Evolutionary conservation across 2,329 filamentous ascomycete species (phyloP).

Genomic region (Aspergillus sp.): DNA sequence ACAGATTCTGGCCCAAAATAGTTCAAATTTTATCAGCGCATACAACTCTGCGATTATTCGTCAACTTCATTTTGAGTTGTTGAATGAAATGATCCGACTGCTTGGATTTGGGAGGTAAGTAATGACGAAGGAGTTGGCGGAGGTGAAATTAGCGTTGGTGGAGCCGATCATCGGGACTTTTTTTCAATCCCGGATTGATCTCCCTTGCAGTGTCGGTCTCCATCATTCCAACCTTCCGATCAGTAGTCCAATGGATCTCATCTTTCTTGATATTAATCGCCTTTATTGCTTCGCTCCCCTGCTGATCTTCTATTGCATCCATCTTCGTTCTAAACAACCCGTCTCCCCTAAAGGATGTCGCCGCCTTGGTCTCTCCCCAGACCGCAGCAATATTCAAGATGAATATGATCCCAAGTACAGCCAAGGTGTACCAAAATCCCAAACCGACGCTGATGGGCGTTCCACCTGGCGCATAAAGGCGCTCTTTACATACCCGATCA

Average conservation of each 20-base stretch:
- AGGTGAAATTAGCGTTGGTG: not conserved
- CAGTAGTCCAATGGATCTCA: not conserved
- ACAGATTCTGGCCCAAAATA: not conserved
- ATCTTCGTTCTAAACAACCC: conserved; percentile 3
- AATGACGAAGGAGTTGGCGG: not conserved
- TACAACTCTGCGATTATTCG: not conserved
- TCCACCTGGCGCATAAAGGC: conserved; percentile 60
- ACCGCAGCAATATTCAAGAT: conserved; percentile 54
- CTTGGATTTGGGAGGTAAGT: no score
- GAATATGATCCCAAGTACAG: conserved; percentile 55
- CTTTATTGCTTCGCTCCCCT: not conserved
- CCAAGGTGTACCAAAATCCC: conserved; percentile 30
- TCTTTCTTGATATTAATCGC: not conserved
- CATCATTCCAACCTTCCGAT: no score
- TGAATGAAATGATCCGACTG: no score
- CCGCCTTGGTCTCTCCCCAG: conserved; percentile 49
- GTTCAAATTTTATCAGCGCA: not conserved
- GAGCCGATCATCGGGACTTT: not conserved
- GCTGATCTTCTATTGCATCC: not conserved
- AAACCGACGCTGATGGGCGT: conserved; percentile 32
- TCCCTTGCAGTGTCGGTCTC: not conserved
- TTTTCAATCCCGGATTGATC: not conserved
- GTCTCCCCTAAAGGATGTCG: conserved; percentile 48
- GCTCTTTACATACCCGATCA: conserved; percentile 78
- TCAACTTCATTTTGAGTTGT: not conserved